These are phyloP conservation scores for Phytopythium oedochilum DNA, from an alignment of 352 stramenopile genomes.

Conservation along the genomic window DNA sequence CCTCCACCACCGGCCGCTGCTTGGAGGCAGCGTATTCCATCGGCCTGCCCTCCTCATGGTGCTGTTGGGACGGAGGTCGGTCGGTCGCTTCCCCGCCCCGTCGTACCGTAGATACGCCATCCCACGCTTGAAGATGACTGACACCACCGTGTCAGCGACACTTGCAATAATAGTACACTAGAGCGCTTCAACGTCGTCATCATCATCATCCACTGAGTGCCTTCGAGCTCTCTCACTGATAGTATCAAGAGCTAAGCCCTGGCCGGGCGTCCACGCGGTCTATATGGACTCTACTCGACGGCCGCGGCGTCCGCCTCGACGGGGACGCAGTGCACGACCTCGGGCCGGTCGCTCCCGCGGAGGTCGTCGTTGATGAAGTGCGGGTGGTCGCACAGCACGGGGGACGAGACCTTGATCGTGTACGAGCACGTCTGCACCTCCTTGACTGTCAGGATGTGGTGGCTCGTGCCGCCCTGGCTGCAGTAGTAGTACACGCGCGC, in stretches of 20 bases:
- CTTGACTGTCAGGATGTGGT: conserved; percentile 74
- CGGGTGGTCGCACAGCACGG: conserved; percentile 72
- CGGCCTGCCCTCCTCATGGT: background rate
- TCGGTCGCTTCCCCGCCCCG: too few species aligned
- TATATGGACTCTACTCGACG: background rate
- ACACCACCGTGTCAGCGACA: too few species aligned
- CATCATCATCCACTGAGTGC: too few species aligned
- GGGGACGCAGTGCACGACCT: conserved; percentile 75
- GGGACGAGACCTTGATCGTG: conserved; percentile 73
- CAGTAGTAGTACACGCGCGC: conserved; percentile 75
- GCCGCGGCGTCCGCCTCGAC: background rate
- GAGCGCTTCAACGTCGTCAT: too few species aligned
- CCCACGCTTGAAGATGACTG: too few species aligned
- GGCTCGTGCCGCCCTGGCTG: conserved; percentile 51
- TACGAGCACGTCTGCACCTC: conserved; percentile 84
- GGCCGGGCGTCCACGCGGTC: too few species aligned
- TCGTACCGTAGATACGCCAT: too few species aligned
- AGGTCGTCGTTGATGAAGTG: conserved; percentile 75
- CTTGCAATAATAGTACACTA: too few species aligned
- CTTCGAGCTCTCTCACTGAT: too few species aligned
- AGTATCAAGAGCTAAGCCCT: too few species aligned
- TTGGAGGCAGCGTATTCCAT: background rate
- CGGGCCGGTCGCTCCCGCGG: conserved; percentile 37
- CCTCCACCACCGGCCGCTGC: background rate
- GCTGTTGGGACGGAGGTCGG: background rate